Evolutionary conservation across 768 basidiomycete species (phyloP).

Genomic region (Suillus paluster): DNA sequence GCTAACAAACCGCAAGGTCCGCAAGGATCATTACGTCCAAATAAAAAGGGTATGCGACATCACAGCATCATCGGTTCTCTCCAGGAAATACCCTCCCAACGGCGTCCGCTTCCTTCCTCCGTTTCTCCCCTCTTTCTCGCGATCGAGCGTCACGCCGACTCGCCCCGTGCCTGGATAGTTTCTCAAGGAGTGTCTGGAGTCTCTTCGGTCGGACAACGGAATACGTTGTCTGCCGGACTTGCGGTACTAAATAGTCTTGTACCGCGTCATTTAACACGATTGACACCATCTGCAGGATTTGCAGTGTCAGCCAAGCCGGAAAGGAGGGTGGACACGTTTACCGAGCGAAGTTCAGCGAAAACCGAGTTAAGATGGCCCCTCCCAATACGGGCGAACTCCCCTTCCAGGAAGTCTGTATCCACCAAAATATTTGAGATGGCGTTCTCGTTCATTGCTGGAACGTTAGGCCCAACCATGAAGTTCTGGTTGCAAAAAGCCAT

Average conservation of each 20-base stretch:
- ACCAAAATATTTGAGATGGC: slow-evolving; percentile 84
- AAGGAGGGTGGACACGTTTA: slow-evolving; percentile 41
- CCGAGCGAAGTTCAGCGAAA: slow-evolving; percentile 81
- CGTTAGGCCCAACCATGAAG: slow-evolving; percentile 76
- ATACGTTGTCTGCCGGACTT: slow-evolving; percentile 69
- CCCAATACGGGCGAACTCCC: slow-evolving; percentile 79
- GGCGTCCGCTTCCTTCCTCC: slow-evolving; percentile 78
- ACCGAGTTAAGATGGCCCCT: slow-evolving; percentile 69
- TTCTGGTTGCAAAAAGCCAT: slow-evolving; percentile 47
- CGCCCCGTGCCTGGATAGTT: slow-evolving; percentile 71
- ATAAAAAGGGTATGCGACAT: not conserved
- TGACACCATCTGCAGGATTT: slow-evolving; percentile 58
- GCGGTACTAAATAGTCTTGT: slow-evolving; percentile 78
- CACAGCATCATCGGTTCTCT: slow-evolving; percentile 52
- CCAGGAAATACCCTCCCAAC: slow-evolving; percentile 77
- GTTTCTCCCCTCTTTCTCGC: slow-evolving; percentile 70
- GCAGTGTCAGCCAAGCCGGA: slow-evolving; percentile 9
- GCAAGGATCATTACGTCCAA: not conserved
- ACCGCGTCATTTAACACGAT: slow-evolving; percentile 76
- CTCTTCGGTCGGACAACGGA: slow-evolving; percentile 68
- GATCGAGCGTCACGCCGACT: slow-evolving; percentile 60
- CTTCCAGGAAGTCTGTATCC: slow-evolving; percentile 88
- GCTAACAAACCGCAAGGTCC: not conserved
- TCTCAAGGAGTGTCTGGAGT: slow-evolving; percentile 76
- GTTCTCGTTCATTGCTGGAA: slow-evolving; percentile 84